Conservation (phyloP, 2,329 filamentous ascomycete species). For the Arthrobotrys conoides region DNA sequence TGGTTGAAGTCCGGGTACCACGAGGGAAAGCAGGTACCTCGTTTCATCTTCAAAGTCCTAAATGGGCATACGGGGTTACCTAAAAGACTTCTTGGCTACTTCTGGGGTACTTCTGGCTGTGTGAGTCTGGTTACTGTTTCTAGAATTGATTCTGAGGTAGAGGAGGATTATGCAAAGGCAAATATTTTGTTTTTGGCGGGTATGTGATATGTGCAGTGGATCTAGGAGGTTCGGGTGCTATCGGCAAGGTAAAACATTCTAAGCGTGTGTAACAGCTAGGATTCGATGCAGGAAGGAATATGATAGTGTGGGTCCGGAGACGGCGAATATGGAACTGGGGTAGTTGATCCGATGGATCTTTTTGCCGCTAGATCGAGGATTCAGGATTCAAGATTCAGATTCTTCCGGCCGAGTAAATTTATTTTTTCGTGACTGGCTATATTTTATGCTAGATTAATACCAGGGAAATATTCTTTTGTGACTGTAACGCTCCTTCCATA, state of each 20-base stretch:
- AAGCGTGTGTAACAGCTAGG: background rate
- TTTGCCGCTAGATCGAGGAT: slow-evolving; percentile 14
- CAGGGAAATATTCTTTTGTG: too few species aligned
- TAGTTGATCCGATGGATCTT: background rate
- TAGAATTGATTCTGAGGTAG: background rate
- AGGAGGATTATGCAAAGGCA: background rate
- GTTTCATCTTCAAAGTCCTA: background rate
- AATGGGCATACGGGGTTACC: background rate
- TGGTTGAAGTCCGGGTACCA: background rate
- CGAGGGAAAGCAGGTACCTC: background rate
- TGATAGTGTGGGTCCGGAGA: background rate
- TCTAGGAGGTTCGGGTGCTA: background rate
- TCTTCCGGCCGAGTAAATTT: too few species aligned
- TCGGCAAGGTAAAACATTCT: background rate
- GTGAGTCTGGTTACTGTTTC: background rate
- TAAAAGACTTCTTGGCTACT: background rate
- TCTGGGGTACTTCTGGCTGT: background rate
- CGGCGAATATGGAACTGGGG: background rate
- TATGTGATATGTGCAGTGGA: background rate
- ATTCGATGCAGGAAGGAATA: background rate
- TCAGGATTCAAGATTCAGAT: too few species aligned
- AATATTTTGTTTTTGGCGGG: background rate
- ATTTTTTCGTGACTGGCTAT: too few species aligned
- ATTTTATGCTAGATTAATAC: too few species aligned
- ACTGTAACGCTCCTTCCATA: too few species aligned